phyloP scores from a whole-genome alignment of 495 filamentous ascomycete species.

The Parathielavia hyrcaniae region DNA sequence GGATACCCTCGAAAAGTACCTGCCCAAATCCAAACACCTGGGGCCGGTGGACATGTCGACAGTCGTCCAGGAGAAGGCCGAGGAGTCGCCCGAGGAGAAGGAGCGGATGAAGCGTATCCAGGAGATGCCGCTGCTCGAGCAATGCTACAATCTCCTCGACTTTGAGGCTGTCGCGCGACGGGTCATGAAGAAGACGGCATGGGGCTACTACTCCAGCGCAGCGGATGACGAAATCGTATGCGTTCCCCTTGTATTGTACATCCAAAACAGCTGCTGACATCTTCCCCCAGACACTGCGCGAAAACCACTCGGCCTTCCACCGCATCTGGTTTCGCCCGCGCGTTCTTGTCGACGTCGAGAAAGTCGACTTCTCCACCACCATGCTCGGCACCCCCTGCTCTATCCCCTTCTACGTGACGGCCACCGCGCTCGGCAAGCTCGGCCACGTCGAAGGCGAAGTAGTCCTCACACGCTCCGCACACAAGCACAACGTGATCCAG shows the following conservation, averaged over 20 bases:
- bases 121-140: conserved; percentile 72
- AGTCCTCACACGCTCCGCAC: conserved; percentile 74
- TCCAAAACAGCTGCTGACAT: background rate
- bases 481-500: conserved; percentile 80
- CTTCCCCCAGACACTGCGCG: conserved; percentile 74
- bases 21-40: conserved; percentile 81
- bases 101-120: conserved; percentile 68
- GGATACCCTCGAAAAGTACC: conserved; percentile 72
- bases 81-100: conserved; percentile 67
- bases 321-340: conserved; percentile 95
- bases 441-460: conserved; percentile 87
- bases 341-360: conserved; percentile 77
- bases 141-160: conserved; percentile 93
- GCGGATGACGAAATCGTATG: conserved; percentile 92
- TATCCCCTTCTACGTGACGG: conserved; percentile 88
- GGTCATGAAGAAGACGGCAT: conserved; percentile 90
- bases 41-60: conserved; percentile 86
- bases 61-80: conserved; percentile 64
- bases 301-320: conserved; percentile 94
- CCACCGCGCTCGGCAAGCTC: conserved; percentile 86
- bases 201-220: conserved; percentile 94
- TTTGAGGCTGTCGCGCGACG: conserved; percentile 84
- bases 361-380: conserved; percentile 75
- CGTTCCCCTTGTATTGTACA: background rate
- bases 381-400: conserved; percentile 83